Evolutionary conservation across 139 green algal genomes (phyloP), one percentile per base, ranked within the genome.

Genomic region (Closterium sp.): DNA sequence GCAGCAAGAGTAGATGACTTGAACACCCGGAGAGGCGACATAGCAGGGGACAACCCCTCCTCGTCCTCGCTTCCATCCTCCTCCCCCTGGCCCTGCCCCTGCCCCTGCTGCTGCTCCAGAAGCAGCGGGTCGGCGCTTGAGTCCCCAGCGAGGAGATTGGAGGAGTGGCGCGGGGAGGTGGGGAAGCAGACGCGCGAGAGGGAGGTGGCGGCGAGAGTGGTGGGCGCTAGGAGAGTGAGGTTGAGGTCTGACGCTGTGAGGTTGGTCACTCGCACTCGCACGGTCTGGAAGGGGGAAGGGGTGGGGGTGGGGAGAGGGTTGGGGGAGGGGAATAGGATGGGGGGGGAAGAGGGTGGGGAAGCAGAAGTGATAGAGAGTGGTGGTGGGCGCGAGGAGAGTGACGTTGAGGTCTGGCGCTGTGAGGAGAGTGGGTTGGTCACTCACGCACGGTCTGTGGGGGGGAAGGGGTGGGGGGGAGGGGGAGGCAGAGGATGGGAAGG

Each of bases 181-280:
- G 89, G 89, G 34, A 92, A 92, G 83, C 84, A 90, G 33, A 92
- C 34, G 35, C 83, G 89, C 0, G 83, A 89, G 23, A 92, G 89
- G 19, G 89, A 86, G 4, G 89, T 92, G 55, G 89, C 43, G 5
- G 89, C 89, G 28, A 92, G 89, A 12, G 90, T 90, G 9, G 33
- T 34, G 25, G 90, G 90, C 33, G 90, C 90, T 33, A 93, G 81
- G 21, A 93, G 90, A 6, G 90, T 93, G 31, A 93, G 90, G 31
- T 86, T 90, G 23, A 93, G 32, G n/a, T 93, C 90, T n/a, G 34
- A 25, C 8, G 34, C n/a, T 23, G 90, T 93, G 33, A 93, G 34
- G 35, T 93, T 93, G 33, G 90, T 93, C 28, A 87, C 90, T 30
- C 85, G 33, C 31, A 93, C 34, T 31, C 81, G 66, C 66, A 93